Evolutionary conservation across 2,329 filamentous ascomycete species (phyloP), one percentile per base, ranked within the genome.

Genomic region (Claviceps citrina): DNA sequence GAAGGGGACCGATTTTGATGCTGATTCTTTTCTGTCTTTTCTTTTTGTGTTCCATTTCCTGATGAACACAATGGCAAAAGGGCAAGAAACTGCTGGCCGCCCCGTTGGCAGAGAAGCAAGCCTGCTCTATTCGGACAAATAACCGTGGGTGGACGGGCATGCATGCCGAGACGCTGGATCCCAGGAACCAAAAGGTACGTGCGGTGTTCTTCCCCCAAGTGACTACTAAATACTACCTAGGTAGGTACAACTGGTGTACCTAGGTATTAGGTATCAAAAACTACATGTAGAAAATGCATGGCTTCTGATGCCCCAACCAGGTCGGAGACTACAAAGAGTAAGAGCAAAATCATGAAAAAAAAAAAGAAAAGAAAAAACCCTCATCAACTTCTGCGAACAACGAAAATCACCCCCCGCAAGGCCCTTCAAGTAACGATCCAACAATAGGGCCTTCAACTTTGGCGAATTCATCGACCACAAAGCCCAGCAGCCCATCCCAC

Each of bases 141-240:
- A 96, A 96, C 54, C 75, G 78, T 31, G 91, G 89, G 43, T 98
- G 87, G 86, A 75, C 82, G 1, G 77, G 76, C 13, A 87, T 93
- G 81, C 81, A 89, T 52, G 76, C 76, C 10, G 89, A 98, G 62
- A 89, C 81, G 0, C 65, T 96, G 9, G 89, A 96, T 56, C 85
- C 87, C 3, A 76, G 78, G 49, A 76, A 78, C 41, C 86, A 95
- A 58, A 76, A 78, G 59, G 83, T 82, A 67, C 52, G 62, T 56
- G 15, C 26, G 7, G 18, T 19, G n/a, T 15, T 9, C 6, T 33
- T 27, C 2, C 4, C 7, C 8, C 22, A n/a, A n/a, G n/a, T n/a
- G n/a, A n/a, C n/a, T n/a, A n/a, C n/a, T n/a, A n/a, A n/a, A n/a
- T n/a, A n/a, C 6, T n/a, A 5, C 27, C 39, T 18, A 24, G n/a